These are phyloP conservation scores for Coemansia sp. DNA, from an alignment of 192 early-diverging fungal genomes.

Conservation along the genomic window DNA sequence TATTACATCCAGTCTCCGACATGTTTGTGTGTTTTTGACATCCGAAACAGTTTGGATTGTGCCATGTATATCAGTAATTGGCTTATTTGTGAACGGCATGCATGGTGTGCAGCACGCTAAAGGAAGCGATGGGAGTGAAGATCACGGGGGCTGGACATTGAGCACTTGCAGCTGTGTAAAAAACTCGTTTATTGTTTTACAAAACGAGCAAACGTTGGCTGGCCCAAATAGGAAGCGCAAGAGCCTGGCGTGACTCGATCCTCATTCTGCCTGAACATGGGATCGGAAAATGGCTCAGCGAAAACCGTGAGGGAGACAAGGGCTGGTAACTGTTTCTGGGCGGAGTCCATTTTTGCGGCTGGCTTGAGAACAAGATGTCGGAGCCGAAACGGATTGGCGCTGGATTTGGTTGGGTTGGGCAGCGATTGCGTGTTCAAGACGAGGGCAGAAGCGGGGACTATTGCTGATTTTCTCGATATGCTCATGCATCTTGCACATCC, in stretches of 20 bases:
- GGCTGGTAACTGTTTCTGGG: background rate
- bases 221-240: background rate
- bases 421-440: background rate
- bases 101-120: background rate
- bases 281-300: background rate
- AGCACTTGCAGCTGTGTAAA: constrained; percentile 1
- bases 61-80: background rate
- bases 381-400: background rate
- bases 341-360: background rate
- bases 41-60: background rate
- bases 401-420: background rate
- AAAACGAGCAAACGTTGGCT: background rate
- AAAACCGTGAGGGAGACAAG: background rate
- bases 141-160: background rate
- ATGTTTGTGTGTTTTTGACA: background rate
- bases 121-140: background rate
- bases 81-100: background rate
- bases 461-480: background rate
- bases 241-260: background rate
- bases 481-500: constrained; percentile 6
- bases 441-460: background rate
- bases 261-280: background rate
- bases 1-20: no score
- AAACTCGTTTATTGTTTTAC: background rate
- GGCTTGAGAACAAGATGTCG: background rate